These are phyloP conservation scores for Candolleomyces eurysporus DNA, from an alignment of 768 basidiomycete genomes.

Conservation along the genomic window DNA sequence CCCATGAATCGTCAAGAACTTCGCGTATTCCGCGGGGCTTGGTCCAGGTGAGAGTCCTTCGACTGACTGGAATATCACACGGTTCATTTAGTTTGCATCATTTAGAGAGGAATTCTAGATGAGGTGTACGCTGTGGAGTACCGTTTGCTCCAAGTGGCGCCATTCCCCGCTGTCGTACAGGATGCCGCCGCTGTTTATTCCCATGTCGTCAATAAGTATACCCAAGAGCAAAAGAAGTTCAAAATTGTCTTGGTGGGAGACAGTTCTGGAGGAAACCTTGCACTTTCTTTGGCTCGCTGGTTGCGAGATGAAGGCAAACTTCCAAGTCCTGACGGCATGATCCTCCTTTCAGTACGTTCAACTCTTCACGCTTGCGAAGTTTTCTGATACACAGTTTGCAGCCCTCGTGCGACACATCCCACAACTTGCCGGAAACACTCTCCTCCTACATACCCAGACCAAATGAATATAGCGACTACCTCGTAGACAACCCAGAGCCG, in stretches of 20 bases:
- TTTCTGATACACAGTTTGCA: slow-evolving; percentile 1
- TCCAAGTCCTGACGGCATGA: slow-evolving; percentile 42
- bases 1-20: slow-evolving; percentile 45
- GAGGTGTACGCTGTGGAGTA: slow-evolving; percentile 50
- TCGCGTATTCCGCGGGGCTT: slow-evolving; percentile 48
- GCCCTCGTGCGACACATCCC: slow-evolving; percentile 34
- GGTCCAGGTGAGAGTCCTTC: slow-evolving; percentile 32
- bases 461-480: slow-evolving; percentile 47
- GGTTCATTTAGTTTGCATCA: not conserved
- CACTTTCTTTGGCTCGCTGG: slow-evolving; percentile 50
- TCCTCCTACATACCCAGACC: slow-evolving; percentile 51
- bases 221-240: slow-evolving; percentile 15
- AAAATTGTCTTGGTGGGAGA: slow-evolving; percentile 53
- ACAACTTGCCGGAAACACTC: slow-evolving; percentile 46
- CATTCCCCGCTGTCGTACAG: slow-evolving; percentile 52
- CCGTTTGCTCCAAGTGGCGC: slow-evolving; percentile 48
- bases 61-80: not conserved
- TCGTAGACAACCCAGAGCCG: slow-evolving; percentile 52
- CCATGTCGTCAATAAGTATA: slow-evolving; percentile 38
- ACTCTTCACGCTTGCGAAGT: not conserved
- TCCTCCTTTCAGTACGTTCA: slow-evolving; percentile 41
- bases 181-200: slow-evolving; percentile 53
- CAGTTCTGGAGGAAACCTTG: slow-evolving; percentile 54
- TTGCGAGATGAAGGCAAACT: slow-evolving; percentile 48
- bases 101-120: slow-evolving; percentile 28